These are phyloP conservation scores for Alternaria metachromatica DNA, from an alignment of 2,329 filamentous ascomycete genomes.

Conservation along the genomic window DNA sequence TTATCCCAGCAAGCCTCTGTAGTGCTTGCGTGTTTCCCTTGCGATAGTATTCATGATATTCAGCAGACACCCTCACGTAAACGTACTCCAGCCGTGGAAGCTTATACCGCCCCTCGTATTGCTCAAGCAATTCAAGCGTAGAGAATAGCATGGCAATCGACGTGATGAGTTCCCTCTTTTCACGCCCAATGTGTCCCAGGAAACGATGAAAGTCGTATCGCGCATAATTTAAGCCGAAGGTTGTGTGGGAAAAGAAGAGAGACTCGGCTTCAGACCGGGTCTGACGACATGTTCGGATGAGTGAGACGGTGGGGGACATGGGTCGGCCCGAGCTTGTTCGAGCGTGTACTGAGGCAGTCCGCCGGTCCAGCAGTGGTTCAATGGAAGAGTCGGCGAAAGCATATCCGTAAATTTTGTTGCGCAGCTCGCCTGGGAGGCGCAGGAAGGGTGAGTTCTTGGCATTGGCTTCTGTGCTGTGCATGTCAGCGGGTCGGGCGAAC, in stretches of 20 bases:
- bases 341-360: background rate
- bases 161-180: background rate
- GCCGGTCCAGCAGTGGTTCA: background rate
- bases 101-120: background rate
- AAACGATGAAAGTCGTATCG: background rate
- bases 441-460: background rate
- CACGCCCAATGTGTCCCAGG: background rate
- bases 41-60: background rate
- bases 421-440: background rate
- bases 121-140: background rate
- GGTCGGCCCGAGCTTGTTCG: background rate
- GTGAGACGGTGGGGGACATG: background rate
- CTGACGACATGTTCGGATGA: background rate
- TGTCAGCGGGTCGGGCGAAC: background rate
- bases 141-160: background rate
- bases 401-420: background rate
- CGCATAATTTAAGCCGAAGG: background rate
- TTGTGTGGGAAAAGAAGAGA: background rate
- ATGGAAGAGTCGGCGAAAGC: background rate
- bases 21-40: background rate
- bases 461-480: background rate
- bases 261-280: background rate
- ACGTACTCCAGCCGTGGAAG: background rate
- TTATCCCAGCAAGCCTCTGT: background rate
- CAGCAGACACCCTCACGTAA: background rate